Evolutionary conservation across 116 monocot genomes (phyloP).

Genomic region (Trichopus zeylanicus): DNA sequence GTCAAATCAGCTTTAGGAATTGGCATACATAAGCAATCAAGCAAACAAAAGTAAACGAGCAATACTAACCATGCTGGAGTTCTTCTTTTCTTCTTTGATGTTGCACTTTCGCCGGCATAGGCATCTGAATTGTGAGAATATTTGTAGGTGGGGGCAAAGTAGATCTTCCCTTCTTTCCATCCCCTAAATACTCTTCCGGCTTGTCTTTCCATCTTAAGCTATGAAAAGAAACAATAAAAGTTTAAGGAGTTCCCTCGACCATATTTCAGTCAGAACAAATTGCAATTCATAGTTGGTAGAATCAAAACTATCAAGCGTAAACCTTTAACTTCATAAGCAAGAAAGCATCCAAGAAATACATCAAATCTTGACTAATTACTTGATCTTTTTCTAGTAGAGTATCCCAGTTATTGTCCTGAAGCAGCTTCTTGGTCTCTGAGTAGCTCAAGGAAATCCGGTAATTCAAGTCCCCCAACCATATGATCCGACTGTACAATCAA

Average conservation of each 20-base stretch:
- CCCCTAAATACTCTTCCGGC: constrained; percentile 72
- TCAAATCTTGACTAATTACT: constrained; percentile 33
- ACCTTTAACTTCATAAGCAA: not conserved
- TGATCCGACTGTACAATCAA: constrained; percentile 41
- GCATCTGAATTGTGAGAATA: constrained; percentile 86
- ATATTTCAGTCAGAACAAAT: too few species aligned
- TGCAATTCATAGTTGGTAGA: too few species aligned
- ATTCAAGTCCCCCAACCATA: constrained; percentile 95
- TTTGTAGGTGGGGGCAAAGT: constrained; percentile 92
- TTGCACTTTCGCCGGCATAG: constrained; percentile 59
- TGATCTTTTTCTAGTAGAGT: constrained; percentile 88
- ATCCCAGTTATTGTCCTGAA: constrained; percentile 65
- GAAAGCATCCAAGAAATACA: too few species aligned
- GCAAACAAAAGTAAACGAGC: not conserved
- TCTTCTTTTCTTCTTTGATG: constrained; percentile 72
- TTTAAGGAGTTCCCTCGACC: not conserved
- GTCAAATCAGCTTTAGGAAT: too few species aligned
- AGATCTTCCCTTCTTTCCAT: constrained; percentile 90
- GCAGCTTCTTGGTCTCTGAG: constrained; percentile 52
- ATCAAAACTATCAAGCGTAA: too few species aligned
- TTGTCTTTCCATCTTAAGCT: constrained; percentile 84
- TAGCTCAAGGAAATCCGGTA: constrained; percentile 77
- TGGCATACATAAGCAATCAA: too few species aligned
- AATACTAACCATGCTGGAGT: constrained; percentile 72
- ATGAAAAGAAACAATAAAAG: not conserved